These are phyloP conservation scores for Eucalyptus brandiana DNA, from an alignment of 345 rosid genomes.

Conservation along the genomic window DNA sequence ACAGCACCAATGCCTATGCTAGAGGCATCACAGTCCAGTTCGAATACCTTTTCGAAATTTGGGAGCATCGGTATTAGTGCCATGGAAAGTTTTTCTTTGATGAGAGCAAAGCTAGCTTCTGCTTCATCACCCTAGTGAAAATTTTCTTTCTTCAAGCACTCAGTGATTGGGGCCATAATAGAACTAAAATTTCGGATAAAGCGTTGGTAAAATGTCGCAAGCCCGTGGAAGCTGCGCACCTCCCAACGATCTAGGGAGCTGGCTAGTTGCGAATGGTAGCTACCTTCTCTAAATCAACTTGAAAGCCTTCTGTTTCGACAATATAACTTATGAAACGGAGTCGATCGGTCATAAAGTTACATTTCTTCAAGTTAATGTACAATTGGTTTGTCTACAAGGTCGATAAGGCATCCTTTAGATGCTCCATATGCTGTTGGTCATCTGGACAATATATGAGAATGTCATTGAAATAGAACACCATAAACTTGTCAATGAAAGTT, in stretches of 20 bases:
- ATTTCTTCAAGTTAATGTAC: neutral
- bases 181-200: neutral
- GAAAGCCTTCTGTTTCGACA: neutral
- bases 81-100: neutral
- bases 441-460: neutral
- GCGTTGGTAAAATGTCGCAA: neutral
- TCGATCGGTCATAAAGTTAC: neutral
- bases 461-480: neutral
- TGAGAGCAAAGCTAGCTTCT: neutral
- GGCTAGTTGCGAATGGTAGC: fast-evolving
- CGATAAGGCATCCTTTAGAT: neutral
- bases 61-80: neutral
- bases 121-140: neutral
- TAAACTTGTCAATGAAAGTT: neutral
- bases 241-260: neutral
- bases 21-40: neutral
- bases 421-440: neutral
- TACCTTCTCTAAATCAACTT: neutral
- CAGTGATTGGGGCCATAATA: neutral
- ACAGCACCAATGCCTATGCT: neutral
- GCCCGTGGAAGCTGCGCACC: fast-evolving
- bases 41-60: neutral
- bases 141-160: neutral
- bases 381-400: neutral
- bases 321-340: neutral